Evolutionary conservation across 805 yeast species (phyloP).

Genomic region (Spathaspora hagerdaliae): DNA sequence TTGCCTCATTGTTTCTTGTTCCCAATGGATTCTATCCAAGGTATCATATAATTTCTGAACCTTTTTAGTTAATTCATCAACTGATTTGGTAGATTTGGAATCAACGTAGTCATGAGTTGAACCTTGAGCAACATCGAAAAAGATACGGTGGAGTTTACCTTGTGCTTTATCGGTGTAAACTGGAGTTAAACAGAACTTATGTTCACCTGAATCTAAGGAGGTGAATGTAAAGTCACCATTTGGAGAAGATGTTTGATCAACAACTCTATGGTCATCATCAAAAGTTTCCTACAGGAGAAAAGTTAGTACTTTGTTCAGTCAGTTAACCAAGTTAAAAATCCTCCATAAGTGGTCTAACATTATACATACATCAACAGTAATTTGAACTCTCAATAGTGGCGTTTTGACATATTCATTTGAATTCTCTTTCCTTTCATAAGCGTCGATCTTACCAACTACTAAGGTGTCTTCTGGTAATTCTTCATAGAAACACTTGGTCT

Average conservation of each 20-base stretch:
- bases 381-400: conserved; percentile 54
- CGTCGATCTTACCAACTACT: conserved; percentile 72
- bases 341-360: neutral
- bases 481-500: conserved; percentile 78
- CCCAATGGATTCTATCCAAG: conserved; percentile 38
- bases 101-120: conserved; percentile 59
- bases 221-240: conserved; percentile 74
- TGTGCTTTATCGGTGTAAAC: conserved; percentile 66
- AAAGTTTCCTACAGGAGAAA: conserved; percentile 44
- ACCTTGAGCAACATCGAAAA: conserved; percentile 70
- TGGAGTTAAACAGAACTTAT: conserved; percentile 67
- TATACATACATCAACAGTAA: conserved; percentile 58
- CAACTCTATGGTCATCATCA: conserved; percentile 78
- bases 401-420: conserved; percentile 48
- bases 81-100: conserved; percentile 53
- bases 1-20: conserved; percentile 57
- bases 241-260: conserved; percentile 57
- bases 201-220: conserved; percentile 81
- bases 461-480: conserved; percentile 75
- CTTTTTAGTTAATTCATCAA: conserved; percentile 36
- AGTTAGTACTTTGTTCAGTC: neutral
- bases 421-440: conserved; percentile 53
- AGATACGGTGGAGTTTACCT: conserved; percentile 60
- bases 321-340: neutral
- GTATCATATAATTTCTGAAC: conserved; percentile 36